Evolutionary conservation across 176 grass and related monocot genomes (phyloP), one percentile per base, ranked within the genome.

Genomic region (Canna indica): DNA sequence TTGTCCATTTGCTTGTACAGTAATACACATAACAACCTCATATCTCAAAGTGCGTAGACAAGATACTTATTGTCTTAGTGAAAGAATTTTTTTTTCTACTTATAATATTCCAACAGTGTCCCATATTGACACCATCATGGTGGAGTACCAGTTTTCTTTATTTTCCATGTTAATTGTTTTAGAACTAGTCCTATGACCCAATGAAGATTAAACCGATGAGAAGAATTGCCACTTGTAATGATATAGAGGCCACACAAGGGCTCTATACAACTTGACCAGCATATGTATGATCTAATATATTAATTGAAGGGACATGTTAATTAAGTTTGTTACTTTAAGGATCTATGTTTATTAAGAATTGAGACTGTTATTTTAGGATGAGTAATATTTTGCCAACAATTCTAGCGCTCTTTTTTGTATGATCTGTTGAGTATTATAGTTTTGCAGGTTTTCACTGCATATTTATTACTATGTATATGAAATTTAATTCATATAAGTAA

Each of bases 361-460:
- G 13, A 15, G 18, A 20, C 52, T 47, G 27, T 32, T 47, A 20
- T 45, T 70, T 47, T 45, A 47, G 30, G 29, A 18, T 25, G 24
- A 7, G 25, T 50, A 0, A 27, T 14, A 47, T 29, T 47, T 30
- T 4, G 1, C 2, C 7, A 3, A 15, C 6, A 2, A 39, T 39
- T 2, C 9, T 29, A 12, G 18, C 7, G 14, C 3, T 29, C n/a
- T n/a, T 48, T 20, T 70, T 22, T 61, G 35, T 44, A 46, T 60
- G 36, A 18, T 75, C 18, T 61, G 35, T 59, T 80, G 46, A 85
- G 45, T 76, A 16, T 79, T 79, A 57, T 75, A 80, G 66, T 76
- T 84, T 80, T 85, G 58, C 66, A 76, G 76, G 77, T 74, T 15
- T 38, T 42, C 44, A 28, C 8, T 66, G 20, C 20, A 38, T 80